Evolutionary conservation across 495 filamentous ascomycete genomes (phyloP), one percentile per base, ranked within the genome.

Genomic region (Penicillium manginii): DNA sequence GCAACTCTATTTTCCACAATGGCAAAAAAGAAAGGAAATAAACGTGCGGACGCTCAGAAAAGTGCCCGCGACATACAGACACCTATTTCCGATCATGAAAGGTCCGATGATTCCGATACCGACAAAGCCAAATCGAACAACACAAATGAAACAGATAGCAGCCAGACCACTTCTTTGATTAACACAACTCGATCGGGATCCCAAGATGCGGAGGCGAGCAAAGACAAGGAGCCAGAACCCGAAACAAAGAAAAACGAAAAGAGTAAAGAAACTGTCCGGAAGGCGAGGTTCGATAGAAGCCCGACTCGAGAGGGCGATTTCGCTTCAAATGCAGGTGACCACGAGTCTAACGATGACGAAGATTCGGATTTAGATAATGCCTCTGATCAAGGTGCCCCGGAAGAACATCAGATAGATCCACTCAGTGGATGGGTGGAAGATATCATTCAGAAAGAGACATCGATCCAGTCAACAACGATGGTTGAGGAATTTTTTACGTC

Each of bases 401-500:
- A 29, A 26, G 17, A 59, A 17, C 1, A 59, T 12, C 46, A 59
- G 17, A 29, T 22, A 35, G 31, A 49, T 22, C 50, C 14, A 8
- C 26, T 59, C 11, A 52, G 43, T 14, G 11, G 15, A 12, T 59
- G 12, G 57, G 33, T 54, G 5, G 54, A 59, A 14, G 22, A 59
- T 19, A 10, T 59, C 1, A 59, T 59, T 54, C 21, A 3, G 4
- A 23, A 37, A 2, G 33, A 59, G 32, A 49, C n/a, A 29, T 12
- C 1, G 0, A 26, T 40, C 23, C 1, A 54, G 4, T 52, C n/a
- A 17, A 21, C 26, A 37, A 39, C 2, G 22, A 53, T 54, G 2
- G 32, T 49, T 49, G 6, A 59, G 21, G 42, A 48, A n/a, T 59
- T 59, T 40, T 59, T 59, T 4, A 59, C 3, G 19, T 35, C 50